These are phyloP conservation scores for Quercus dentata DNA, from an alignment of 306 rosid genomes.

Conservation along the genomic window DNA sequence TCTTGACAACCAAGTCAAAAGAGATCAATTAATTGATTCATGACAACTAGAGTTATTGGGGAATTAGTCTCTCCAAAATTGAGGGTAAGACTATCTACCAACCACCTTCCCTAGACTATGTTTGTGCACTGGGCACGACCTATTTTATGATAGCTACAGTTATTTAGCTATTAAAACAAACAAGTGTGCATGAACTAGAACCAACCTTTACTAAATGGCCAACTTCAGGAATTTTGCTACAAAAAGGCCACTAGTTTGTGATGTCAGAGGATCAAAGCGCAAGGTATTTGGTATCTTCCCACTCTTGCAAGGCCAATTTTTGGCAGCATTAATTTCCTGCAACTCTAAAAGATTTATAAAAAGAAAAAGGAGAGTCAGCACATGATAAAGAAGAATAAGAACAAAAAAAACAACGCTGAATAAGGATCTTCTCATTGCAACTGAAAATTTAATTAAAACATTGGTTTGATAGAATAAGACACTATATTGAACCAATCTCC, in stretches of 20 bases:
- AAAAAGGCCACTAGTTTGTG: slow-evolving; percentile 85
- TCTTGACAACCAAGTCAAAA: neutral
- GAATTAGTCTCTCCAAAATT: no score
- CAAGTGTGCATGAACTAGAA: neutral
- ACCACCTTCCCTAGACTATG: no score
- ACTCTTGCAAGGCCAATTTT: slow-evolving; percentile 77
- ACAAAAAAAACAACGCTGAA: neutral
- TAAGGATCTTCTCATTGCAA: neutral
- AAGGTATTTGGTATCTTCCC: slow-evolving; percentile 56
- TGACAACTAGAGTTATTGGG: no score
- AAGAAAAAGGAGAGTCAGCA: neutral
- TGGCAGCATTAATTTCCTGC: slow-evolving; percentile 55
- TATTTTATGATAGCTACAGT: neutral
- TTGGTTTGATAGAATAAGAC: neutral
- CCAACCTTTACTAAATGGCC: slow-evolving; percentile 17
- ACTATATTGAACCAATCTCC: neutral
- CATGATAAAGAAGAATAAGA: slow-evolving; percentile 5
- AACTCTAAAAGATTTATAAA: slow-evolving; percentile 35
- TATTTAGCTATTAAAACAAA: neutral
- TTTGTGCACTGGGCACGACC: no score
- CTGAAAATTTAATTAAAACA: neutral
- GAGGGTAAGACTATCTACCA: no score
- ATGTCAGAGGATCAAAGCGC: slow-evolving; percentile 72
- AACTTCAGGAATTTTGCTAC: slow-evolving; percentile 63
- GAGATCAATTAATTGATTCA: neutral